These are phyloP conservation scores for Nicotiana benthamiana DNA, from an alignment of 257 asterid species.

Conservation along the genomic window DNA sequence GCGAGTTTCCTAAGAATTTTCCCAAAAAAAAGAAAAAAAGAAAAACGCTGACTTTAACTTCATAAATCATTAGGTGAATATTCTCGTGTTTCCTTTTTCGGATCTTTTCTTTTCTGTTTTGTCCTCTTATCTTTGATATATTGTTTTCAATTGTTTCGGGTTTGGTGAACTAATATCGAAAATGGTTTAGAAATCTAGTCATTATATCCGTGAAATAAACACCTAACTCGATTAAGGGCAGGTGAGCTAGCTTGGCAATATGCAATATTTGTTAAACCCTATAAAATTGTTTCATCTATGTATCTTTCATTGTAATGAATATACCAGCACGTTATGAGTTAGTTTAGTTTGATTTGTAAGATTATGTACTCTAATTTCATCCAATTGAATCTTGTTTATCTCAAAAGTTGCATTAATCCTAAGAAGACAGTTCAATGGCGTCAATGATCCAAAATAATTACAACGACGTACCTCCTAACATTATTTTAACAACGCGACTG, in stretches of 20 bases:
- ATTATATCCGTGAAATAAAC: not conserved
- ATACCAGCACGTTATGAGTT: not conserved
- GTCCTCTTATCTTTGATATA: not conserved
- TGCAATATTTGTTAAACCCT: not conserved
- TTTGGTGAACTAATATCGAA: conserved; percentile 4
- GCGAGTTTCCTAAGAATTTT: no score
- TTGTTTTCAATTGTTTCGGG: not conserved
- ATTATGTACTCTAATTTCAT: no score
- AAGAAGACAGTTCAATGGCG: no score
- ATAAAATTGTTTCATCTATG: not conserved
- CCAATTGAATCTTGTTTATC: no score
- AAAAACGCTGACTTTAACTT: not conserved
- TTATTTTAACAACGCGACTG: no score
- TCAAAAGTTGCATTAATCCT: not conserved
- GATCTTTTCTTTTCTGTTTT: not conserved
- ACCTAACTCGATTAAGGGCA: not conserved
- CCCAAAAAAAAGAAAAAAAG: no score
- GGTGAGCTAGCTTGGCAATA: not conserved
- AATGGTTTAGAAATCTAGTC: not conserved
- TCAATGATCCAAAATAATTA: no score
- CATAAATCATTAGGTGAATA: not conserved
- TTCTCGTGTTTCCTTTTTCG: not conserved
- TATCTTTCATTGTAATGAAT: no score
- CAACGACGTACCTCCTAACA: no score
- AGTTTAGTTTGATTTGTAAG: not conserved